These are phyloP conservation scores for Buxus sempervirens DNA, from an alignment of 164 flowering plant species.

Conservation along the genomic window DNA sequence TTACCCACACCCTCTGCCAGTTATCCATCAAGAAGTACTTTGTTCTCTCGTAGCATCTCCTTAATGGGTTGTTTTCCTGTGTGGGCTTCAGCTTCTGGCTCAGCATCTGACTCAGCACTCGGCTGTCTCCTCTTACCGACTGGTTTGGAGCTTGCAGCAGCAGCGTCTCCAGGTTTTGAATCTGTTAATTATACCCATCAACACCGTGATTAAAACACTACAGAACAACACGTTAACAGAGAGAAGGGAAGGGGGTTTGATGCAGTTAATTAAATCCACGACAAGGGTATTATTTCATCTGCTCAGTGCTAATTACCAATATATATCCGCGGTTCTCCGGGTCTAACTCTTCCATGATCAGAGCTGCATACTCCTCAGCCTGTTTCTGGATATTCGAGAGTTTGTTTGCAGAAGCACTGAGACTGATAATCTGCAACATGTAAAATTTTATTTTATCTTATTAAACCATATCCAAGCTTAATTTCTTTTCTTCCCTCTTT, in stretches of 20 bases:
- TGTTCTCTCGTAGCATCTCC: slow-evolving; percentile 30
- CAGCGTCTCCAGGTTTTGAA: slow-evolving; percentile 31
- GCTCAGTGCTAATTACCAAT: slow-evolving; percentile 38
- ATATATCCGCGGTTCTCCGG: slow-evolving; percentile 44
- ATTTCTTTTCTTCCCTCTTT: no score
- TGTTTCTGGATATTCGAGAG: slow-evolving; percentile 42
- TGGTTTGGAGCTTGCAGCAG: slow-evolving; percentile 32
- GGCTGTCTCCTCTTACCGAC: slow-evolving; percentile 20
- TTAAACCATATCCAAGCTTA: neutral
- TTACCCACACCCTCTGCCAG: slow-evolving; percentile 54
- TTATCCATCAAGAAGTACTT: slow-evolving; percentile 45
- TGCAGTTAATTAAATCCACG: no score
- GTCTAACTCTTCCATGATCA: slow-evolving; percentile 66
- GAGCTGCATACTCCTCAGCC: slow-evolving; percentile 54
- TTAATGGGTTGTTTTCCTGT: slow-evolving; percentile 28
- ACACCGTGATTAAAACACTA: no score
- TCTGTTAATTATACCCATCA: slow-evolving; percentile 10
- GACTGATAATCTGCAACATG: slow-evolving; percentile 31
- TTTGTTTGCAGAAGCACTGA: slow-evolving; percentile 58
- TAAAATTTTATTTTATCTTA: neutral
- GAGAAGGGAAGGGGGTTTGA: no score
- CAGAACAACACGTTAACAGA: no score
- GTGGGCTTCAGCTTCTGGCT: slow-evolving; percentile 38
- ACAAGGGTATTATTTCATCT: no score
- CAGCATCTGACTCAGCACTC: slow-evolving; percentile 28